A percentile compares a stretch with the other conserved stretches of the same genome.
Evolutionary conservation across 2,329 filamentous ascomycete genomes (phyloP).

Genomic region (Drechslera avenae): DNA sequence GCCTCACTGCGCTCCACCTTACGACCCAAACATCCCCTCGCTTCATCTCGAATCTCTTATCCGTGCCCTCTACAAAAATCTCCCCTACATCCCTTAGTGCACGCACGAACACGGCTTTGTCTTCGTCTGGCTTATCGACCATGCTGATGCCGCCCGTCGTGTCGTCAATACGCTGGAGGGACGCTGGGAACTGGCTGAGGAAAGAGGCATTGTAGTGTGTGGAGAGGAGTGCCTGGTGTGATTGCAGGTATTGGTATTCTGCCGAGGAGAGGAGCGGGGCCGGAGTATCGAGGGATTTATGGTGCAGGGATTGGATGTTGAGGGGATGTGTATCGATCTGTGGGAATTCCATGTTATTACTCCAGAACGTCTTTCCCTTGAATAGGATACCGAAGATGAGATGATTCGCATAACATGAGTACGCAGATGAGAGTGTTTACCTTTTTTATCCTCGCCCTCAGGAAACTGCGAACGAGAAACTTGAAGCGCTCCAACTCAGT

Average conservation of each 20-base stretch:
- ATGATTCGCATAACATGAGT: too few relatives aligned
- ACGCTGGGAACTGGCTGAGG: conserved; percentile 76
- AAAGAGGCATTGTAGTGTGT: conserved; percentile 87
- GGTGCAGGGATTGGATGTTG: conserved; percentile 66
- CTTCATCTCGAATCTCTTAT: conserved; percentile 55
- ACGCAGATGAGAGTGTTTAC: conserved; percentile 51
- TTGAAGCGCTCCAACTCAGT: conserved; percentile 95
- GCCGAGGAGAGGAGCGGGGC: conserved; percentile 66
- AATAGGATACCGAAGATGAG: neutral
- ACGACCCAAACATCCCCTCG: conserved; percentile 63
- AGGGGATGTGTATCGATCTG: conserved; percentile 78
- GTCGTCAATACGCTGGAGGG: conserved; percentile 86
- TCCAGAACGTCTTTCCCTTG: neutral
- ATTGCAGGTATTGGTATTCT: conserved; percentile 80
- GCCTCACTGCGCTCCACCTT: conserved; percentile 63
- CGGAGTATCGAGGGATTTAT: conserved; percentile 55
- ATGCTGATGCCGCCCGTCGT: conserved; percentile 87
- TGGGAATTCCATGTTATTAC: conserved; percentile 5
- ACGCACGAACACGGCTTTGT: conserved; percentile 83
- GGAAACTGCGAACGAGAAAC: conserved; percentile 81
- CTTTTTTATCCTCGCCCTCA: conserved; percentile 87
- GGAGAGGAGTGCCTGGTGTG: conserved; percentile 83
- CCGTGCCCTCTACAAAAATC: conserved; percentile 63
- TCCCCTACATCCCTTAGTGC: conserved; percentile 67
- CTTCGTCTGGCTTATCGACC: conserved; percentile 84